Evolutionary conservation across 768 basidiomycete species (phyloP), one percentile per base, ranked within the genome.

Genomic region (Xerocomus spinulosus): DNA sequence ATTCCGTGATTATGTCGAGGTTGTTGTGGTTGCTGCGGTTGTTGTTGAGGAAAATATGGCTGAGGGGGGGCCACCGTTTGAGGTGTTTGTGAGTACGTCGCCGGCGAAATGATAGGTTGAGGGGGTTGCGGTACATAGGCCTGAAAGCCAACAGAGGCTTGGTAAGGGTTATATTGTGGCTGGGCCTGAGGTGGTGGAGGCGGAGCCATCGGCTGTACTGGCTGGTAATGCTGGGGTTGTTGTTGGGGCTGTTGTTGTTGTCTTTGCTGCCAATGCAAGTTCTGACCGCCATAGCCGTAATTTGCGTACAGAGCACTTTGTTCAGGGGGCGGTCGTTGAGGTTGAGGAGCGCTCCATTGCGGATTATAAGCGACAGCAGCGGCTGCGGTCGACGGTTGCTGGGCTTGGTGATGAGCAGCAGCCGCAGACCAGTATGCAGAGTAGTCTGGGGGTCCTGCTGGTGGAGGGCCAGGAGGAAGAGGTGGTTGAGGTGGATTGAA

Each of bases 231-330:
- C 36, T 79, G 80, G 9, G 66, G 70, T 14, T 64, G 69, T 50
- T 63, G 68, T 50, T 75, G 73, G 39, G 72, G 77, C 32, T 73
- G 78, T 42, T 82, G 83, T 35, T 80, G 82, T 36, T 84, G 84
- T 57, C 84, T 82, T 46, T 79, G 76, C 51, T 82, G 83, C 78
- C 82, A 81, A 58, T 76, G 70, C 50, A 72, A 62, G 51, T 68
- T 73, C 55, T 86, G 83, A 40, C 80, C 77, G 3, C 89, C 88
- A 63, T 95, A 94, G 26, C 92, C 92, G 61, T 94, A 94, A 62
- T 92, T 92, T 1, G 90, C 89, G 61, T 93, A 94, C 18, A 93
- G 69, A 21, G 87, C 83, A 61, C 83, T 87, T 61, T 92, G 89
- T 55, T 91, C 87, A 13, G 85, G 73, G 26, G 87, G 73, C 26